Evolutionary conservation across 768 basidiomycete genomes (phyloP), one percentile per base, ranked within the genome.

Genomic region (Lyophyllum decastes): DNA sequence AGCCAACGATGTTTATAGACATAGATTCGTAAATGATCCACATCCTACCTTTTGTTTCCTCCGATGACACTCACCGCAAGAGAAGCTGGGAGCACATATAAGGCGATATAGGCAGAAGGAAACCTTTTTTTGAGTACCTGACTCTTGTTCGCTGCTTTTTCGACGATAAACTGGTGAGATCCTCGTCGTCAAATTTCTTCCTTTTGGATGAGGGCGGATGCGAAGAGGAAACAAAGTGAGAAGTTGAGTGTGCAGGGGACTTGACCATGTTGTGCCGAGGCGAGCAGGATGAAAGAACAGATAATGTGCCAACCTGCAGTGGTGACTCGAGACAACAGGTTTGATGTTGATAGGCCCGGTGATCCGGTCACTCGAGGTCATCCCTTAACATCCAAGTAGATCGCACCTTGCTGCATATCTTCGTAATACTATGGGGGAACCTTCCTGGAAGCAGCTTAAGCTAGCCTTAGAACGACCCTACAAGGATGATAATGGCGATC

Each of bases 51-150:
- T 93, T 73, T 94, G 92, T 70, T 94, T 94, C 60, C 92, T 79
- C 21, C 92, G 84, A 75, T 94, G 92, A 61, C 92, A 94, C 75
- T 94, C 92, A 17, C 89, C 89, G 56, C 91, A 92, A 9, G 90
- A 92, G 63, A 91, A 92, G 72, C 90, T 92, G 66, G 7, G 45
- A 53, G 41, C 34, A 30, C 30, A 26, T 48, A 54, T 60, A 52
- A 61, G 60, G 51, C 62, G 59, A 47, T 48, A 54, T 35, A 25
- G 49, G 48, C 41, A 44, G 54, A 53, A 47, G 40, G 54, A 53
- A 45, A 16, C 40, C 40, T 51, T 45, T 58, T 25, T 40, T 21
- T 19, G 58, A 78, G 30, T 68, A 88, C 90, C 90, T 92, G 62
- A 92, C 90, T 74, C 90, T 78, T 26, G 86, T 89, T 57, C 90